Evolutionary conservation across 192 early-diverging fungal genomes (phyloP), one percentile per base, ranked within the genome.

Genomic region (Rhizophagus clarus): DNA sequence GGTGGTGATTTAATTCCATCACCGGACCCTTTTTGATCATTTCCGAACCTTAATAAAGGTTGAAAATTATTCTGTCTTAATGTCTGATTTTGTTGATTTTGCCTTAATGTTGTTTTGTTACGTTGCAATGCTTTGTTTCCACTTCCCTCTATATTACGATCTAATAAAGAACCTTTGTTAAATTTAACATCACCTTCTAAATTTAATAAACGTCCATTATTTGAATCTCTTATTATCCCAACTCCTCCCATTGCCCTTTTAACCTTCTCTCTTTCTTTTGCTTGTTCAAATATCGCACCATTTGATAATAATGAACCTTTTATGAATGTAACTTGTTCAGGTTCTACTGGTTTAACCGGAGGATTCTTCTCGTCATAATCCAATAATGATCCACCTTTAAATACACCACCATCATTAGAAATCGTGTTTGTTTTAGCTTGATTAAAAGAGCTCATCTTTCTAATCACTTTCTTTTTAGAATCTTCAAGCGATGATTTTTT

Each of bases 241-340:
- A 63, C n/a, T 61, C 77, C 77, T 24, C 34, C 34, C 24, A 29
- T 22, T 26, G 61, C 64, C 61, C 66, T 56, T 24, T 40, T 32
- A 12, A 26, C 8, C 61, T 79, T 71, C 61, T 71, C 69, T 71
- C 64, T 32, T 71, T 79, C 77, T 79, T 79, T 79, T 22, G 26
- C 49, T 37, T 71, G 34, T 37, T 79, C 77, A 51, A 61, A 42
- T 24, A 79, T 42, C 31, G 11, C 5, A 9, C 60, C 77, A 60
- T 26, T 79, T 69, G 77, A 60, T 15, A 79, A 71, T 2, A 79
- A 71, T 37, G 77, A 79, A 28, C 77, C 77, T 72, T 79, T 67
- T 24, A 9, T 51, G 20, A 69, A 79, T 7, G 26, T 40, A 11
- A 61, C 28, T 14, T 42, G 11, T 22, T 79, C 77, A 17, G 24